phyloP scores from a whole-genome alignment of 331 rosid genomes.

The Pyracantha coccinea region DNA sequence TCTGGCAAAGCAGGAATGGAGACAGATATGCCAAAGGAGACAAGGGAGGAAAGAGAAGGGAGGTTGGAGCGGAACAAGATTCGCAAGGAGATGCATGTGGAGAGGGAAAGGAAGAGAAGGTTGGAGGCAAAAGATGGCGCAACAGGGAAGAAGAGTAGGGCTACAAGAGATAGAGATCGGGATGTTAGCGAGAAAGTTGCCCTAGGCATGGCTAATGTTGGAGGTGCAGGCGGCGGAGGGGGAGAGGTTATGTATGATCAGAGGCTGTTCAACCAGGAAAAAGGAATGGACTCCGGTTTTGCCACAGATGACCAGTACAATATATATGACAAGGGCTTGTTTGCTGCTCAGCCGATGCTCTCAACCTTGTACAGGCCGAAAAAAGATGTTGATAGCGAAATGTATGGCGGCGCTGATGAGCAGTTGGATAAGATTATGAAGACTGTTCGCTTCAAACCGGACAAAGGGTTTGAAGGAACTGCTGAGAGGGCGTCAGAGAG shows the following conservation, averaged over 20 bases:
- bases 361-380: conserved; percentile 81
- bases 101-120: conserved; percentile 89
- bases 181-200: conserved; percentile 93
- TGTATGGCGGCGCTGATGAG: conserved; percentile 84
- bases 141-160: conserved; percentile 87
- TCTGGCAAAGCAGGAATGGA: conserved; percentile 40
- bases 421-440: conserved; percentile 82
- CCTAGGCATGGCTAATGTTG: conserved; percentile 67
- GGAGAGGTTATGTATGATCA: conserved; percentile 89
- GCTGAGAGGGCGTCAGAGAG: conserved; percentile 45
- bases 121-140: conserved; percentile 83
- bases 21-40: conserved; percentile 47
- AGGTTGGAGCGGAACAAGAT: conserved; percentile 63
- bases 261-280: conserved; percentile 88
- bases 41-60: conserved; percentile 69
- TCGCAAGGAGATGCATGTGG: conserved; percentile 71
- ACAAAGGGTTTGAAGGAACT: conserved; percentile 60
- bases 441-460: conserved; percentile 85
- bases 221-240: conserved; percentile 39
- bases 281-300: conserved; percentile 83
- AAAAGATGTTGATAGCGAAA: conserved; percentile 65
- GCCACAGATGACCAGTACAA: conserved; percentile 83
- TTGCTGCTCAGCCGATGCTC: conserved; percentile 70
- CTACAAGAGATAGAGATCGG: conserved; percentile 82
- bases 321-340: conserved; percentile 72